These are phyloP conservation scores for Paraglomus brasilianum DNA, from an alignment of 192 early-diverging fungal species.

Conservation along the genomic window DNA sequence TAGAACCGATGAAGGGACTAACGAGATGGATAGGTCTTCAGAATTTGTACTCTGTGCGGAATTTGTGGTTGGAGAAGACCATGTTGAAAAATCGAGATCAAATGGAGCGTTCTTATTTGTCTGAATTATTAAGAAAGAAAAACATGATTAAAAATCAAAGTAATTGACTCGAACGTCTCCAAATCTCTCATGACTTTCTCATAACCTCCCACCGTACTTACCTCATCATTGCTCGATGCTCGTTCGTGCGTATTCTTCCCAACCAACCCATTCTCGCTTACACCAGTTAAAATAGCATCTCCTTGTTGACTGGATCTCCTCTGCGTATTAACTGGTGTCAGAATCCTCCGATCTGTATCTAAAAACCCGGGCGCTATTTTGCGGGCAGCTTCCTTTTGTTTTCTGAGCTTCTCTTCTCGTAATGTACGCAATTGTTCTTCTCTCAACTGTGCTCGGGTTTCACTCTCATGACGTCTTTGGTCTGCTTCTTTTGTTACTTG, in stretches of 20 bases:
- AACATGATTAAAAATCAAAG: no score
- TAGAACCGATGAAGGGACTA: no score
- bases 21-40: no score
- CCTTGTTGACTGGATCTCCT: background rate
- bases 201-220: no score
- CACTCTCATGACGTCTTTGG: conserved; percentile 38
- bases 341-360: conserved; percentile 57
- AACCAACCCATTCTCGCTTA: background rate
- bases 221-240: no score
- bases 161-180: no score
- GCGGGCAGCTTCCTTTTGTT: conserved; percentile 54
- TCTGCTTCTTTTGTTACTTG: conserved; percentile 47
- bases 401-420: conserved; percentile 44
- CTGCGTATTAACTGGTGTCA: conserved; percentile 48
- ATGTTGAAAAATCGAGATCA: no score
- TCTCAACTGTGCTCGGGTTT: conserved; percentile 33
- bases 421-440: conserved; percentile 37
- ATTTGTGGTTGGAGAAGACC: no score
- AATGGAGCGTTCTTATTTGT: no score
- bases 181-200: no score
- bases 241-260: background rate
- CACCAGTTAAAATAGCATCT: background rate
- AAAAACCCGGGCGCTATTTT: conserved; percentile 67
- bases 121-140: no score
- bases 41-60: no score